Conservation (phyloP, 2,329 filamentous ascomycete genomes). For the Aschersonia sp. region DNA sequence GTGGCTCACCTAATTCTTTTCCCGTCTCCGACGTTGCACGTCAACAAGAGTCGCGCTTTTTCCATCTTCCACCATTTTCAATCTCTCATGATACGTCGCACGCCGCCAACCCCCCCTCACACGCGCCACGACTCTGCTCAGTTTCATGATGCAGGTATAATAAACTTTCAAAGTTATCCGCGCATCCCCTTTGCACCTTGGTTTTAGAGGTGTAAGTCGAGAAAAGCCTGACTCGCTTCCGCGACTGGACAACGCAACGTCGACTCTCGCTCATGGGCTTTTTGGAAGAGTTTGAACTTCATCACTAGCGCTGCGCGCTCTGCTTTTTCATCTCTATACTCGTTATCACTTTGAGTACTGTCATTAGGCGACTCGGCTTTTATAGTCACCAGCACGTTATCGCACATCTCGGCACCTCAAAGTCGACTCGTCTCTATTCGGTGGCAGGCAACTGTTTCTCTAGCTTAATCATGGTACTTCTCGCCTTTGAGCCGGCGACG, state of each 20-base stretch:
- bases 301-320: background rate
- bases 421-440: background rate
- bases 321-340: background rate
- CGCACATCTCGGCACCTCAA: background rate
- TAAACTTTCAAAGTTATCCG: background rate
- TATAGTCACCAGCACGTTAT: background rate
- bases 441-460: background rate
- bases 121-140: constrained; percentile 5
- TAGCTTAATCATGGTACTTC: constrained; percentile 5
- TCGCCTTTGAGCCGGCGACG: background rate
- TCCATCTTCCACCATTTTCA: constrained; percentile 3
- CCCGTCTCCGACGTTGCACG: constrained; percentile 12
- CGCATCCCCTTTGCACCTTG: constrained; percentile 5
- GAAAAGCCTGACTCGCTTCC: constrained; percentile 3
- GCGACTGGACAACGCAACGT: constrained; percentile 1
- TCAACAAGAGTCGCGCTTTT: constrained; percentile 8
- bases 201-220: constrained; percentile 18
- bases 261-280: constrained; percentile 1
- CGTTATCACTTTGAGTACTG: background rate
- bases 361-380: background rate
- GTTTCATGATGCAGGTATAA: constrained; percentile 1
- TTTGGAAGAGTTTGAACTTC: background rate
- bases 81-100: constrained; percentile 1
- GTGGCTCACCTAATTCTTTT: constrained; percentile 11
- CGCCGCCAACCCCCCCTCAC: constrained; percentile 5